phyloP scores from a whole-genome alignment of 495 filamentous ascomycete species.

The Peziza echinospora region DNA sequence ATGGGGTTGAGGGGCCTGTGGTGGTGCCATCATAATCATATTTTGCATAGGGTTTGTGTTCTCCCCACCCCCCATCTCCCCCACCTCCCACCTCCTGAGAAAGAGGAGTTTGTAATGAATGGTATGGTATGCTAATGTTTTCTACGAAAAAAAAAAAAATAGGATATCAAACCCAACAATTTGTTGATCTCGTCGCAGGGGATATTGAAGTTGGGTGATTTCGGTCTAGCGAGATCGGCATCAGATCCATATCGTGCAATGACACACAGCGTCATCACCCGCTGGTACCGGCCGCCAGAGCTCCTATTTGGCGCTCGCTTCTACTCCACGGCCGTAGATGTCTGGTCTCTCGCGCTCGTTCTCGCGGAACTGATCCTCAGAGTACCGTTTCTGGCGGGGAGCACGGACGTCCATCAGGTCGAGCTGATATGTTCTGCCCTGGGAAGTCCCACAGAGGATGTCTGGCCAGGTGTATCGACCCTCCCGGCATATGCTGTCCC shows the following conservation, averaged over 20 bases:
- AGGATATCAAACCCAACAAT: conserved; percentile 99
- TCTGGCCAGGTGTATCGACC: conserved; percentile 79
- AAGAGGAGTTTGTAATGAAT: neutral
- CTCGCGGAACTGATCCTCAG: conserved; percentile 79
- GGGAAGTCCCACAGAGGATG: conserved; percentile 80
- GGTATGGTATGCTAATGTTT: neutral
- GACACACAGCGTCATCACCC: conserved; percentile 88
- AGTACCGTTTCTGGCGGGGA: conserved; percentile 55
- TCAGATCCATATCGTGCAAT: conserved; percentile 71
- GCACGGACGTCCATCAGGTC: conserved; percentile 62
- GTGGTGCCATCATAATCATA: conserved; percentile 90
- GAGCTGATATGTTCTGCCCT: conserved; percentile 59
- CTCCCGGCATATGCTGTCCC: conserved; percentile 54
- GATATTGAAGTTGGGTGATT: conserved; percentile 90
- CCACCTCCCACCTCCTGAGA: no score
- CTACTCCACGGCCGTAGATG: conserved; percentile 76
- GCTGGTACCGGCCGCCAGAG: conserved; percentile 92
- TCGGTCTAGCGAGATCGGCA: conserved; percentile 76
- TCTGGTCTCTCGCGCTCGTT: conserved; percentile 88
- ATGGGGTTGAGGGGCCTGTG: conserved; percentile 85
- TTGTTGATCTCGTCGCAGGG: conserved; percentile 81
- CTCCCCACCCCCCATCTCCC: no score
- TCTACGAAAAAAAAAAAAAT: conserved; percentile 1
- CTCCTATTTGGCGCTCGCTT: conserved; percentile 72
- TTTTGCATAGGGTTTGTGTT: conserved; percentile 63